Percentiles rank a stretch among this genome's conserved stretches.
Conservation (phyloP, 1,139 yeast species). For the Eremothecium cymbalariae region DNA sequence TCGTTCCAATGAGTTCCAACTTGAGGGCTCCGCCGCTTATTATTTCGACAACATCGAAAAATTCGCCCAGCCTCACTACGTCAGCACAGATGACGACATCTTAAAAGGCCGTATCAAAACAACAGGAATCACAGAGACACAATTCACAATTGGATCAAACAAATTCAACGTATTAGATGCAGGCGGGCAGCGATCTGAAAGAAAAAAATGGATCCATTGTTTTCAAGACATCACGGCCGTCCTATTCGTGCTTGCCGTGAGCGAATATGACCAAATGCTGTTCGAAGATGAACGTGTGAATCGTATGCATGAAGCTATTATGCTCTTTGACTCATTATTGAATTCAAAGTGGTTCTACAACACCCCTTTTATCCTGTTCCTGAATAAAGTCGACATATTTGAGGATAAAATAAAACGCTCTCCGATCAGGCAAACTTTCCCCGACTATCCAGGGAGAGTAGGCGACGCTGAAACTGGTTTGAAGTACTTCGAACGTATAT, state of each 20-base stretch:
- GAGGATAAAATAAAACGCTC: slow-evolving; percentile 58
- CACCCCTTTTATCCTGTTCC: slow-evolving; percentile 81
- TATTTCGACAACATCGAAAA: slow-evolving; percentile 62
- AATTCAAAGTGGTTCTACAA: slow-evolving; percentile 78
- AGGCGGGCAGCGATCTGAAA: slow-evolving; percentile 93
- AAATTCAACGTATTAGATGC: slow-evolving; percentile 82
- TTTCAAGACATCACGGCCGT: slow-evolving; percentile 89
- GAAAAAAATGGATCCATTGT: slow-evolving; percentile 94
- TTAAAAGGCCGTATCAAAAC: slow-evolving; percentile 88
- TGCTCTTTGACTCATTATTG: slow-evolving; percentile 74
- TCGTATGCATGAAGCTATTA: slow-evolving; percentile 84
- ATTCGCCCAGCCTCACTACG: slow-evolving; percentile 56
- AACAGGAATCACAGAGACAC: slow-evolving; percentile 88
- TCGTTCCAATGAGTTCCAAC: slow-evolving; percentile 68
- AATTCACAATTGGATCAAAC: slow-evolving; percentile 58
- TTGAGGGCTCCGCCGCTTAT: slow-evolving; percentile 72
- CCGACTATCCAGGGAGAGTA: slow-evolving; percentile 58
- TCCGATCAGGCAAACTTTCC: slow-evolving; percentile 61
- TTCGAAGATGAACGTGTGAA: slow-evolving; percentile 87
- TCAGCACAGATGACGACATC: slow-evolving; percentile 75
- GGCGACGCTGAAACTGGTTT: slow-evolving; percentile 59
- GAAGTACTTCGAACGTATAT: slow-evolving; percentile 57
- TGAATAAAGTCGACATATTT: slow-evolving; percentile 81
- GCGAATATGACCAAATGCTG: slow-evolving; percentile 85
- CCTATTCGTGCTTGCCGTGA: slow-evolving; percentile 81